A percentile compares a stretch with the other conserved stretches of the same genome.
These are phyloP conservation scores for Cynara cardunculus DNA, from an alignment of 129 eudicot species.

Conservation along the genomic window DNA sequence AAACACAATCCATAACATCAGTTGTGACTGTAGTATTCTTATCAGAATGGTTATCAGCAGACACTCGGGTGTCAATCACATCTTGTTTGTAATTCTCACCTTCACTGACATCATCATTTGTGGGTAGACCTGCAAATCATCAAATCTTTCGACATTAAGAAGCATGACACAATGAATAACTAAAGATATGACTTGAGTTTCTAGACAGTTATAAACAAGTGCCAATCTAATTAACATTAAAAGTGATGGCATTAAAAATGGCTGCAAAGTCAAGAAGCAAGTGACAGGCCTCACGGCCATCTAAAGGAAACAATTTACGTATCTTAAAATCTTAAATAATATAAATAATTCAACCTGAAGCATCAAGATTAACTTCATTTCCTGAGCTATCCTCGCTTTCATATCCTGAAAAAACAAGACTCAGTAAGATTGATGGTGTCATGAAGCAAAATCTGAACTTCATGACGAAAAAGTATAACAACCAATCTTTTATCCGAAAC, in stretches of 20 bases:
- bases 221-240: too few species aligned
- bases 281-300: neutral
- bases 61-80: neutral
- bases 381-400: slow-evolving; percentile 91
- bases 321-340: neutral
- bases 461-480: neutral
- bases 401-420: slow-evolving; percentile 51
- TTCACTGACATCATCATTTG: slow-evolving; percentile 51
- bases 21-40: slow-evolving; percentile 27
- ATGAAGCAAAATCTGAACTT: slow-evolving; percentile 3
- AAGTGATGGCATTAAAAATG: neutral
- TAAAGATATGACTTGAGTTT: too few species aligned
- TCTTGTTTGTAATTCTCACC: slow-evolving; percentile 17
- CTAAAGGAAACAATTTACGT: neutral
- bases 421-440: neutral
- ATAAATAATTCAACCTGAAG: slow-evolving; percentile 54
- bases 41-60: slow-evolving; percentile 19
- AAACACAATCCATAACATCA: slow-evolving; percentile 43
- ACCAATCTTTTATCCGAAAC: neutral
- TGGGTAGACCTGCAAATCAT: slow-evolving; percentile 51
- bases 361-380: slow-evolving; percentile 73
- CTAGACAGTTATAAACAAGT: too few species aligned
- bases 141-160: slow-evolving; percentile 5
- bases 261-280: neutral
- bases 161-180: neutral